Evolutionary conservation across 1,284 basidiomycete genomes (phyloP).

Genomic region (Leccinum subatratum): DNA sequence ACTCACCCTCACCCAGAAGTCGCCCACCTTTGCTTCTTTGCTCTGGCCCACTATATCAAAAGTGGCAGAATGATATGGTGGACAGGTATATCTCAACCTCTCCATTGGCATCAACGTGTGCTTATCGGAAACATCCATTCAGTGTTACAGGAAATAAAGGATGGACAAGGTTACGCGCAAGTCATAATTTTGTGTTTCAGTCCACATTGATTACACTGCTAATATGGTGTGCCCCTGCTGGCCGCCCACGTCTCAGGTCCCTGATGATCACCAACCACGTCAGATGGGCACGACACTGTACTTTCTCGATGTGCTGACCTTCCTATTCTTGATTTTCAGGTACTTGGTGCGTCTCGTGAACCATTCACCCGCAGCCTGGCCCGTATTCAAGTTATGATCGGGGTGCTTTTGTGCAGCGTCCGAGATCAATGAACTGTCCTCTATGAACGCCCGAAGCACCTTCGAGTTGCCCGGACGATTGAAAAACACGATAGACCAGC

Average conservation of each 20-base stretch:
- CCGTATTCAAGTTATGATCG: neutral
- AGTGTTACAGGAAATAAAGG: neutral
- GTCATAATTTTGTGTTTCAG: neutral
- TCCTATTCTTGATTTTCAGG: neutral
- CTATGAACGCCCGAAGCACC: constrained; percentile 9
- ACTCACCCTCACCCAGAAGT: too few species aligned
- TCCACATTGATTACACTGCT: constrained; percentile 13
- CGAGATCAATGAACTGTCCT: neutral
- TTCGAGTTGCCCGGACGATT: neutral
- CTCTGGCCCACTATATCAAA: too few species aligned
- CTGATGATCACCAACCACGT: neutral
- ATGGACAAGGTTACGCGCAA: neutral
- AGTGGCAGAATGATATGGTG: too few species aligned
- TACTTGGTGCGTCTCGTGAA: neutral
- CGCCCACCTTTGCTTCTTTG: too few species aligned
- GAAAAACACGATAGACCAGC: neutral
- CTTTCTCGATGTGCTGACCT: too few species aligned
- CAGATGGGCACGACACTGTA: neutral
- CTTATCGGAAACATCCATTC: too few species aligned
- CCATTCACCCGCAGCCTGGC: neutral
- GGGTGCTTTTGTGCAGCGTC: neutral
- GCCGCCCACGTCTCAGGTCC: neutral
- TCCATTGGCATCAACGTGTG: too few species aligned
- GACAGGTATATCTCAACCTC: too few species aligned
- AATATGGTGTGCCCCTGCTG: neutral